Percentiles rank a stretch among this genome's conserved stretches.
phyloP scores from a whole-genome alignment of 495 filamentous ascomycete species.

The Saxophila tyrrhenica region DNA sequence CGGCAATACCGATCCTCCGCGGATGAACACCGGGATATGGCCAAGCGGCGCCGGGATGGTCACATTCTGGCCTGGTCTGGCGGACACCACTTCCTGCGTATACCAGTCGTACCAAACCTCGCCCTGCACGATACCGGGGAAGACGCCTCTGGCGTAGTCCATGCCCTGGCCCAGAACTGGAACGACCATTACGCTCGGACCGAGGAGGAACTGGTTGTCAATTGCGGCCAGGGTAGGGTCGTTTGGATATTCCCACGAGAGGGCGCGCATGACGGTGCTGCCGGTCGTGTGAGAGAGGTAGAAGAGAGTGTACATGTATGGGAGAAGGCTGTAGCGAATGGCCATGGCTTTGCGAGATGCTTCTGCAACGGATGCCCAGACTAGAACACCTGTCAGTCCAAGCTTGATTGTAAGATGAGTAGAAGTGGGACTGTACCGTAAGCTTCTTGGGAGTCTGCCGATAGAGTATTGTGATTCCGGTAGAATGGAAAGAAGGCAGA shows the following conservation, averaged over 20 bases:
- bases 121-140: constrained; percentile 56
- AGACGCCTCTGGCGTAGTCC: constrained; percentile 56
- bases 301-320: constrained; percentile 27
- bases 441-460: constrained; percentile 20
- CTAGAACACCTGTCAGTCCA: constrained; percentile 24
- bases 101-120: constrained; percentile 33
- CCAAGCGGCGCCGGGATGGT: constrained; percentile 15
- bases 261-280: constrained; percentile 21
- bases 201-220: constrained; percentile 25
- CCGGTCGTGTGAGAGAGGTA: constrained; percentile 20
- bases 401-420: too few species aligned
- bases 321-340: constrained; percentile 23
- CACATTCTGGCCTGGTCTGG: constrained; percentile 23
- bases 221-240: constrained; percentile 18
- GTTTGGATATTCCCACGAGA: constrained; percentile 25
- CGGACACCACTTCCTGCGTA: constrained; percentile 10
- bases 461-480: constrained; percentile 24
- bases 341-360: constrained; percentile 19
- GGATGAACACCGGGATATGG: constrained; percentile 17
- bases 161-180: constrained; percentile 34
- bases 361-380: constrained; percentile 25
- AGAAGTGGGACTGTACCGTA: constrained; percentile 25
- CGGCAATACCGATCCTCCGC: constrained; percentile 60
- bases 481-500: constrained; percentile 26
- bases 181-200: constrained; percentile 18